Percentiles rank a stretch among this genome's conserved stretches.
Conservation (phyloP, 2,329 filamentous ascomycete genomes). For the Apiospora koreana region DNA sequence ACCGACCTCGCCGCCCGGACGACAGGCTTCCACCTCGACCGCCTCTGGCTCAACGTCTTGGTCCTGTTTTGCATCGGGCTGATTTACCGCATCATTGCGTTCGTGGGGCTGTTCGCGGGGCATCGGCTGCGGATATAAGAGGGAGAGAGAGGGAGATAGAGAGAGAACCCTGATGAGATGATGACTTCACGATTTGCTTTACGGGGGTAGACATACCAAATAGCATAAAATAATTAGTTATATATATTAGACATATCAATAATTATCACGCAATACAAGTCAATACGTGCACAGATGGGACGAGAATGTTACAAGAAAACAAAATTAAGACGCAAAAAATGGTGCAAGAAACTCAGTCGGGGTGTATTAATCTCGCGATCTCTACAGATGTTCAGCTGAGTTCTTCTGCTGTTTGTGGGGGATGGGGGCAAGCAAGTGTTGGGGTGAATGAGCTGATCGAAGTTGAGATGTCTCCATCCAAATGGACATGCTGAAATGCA, state of each 20-base stretch:
- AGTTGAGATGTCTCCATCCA: background rate
- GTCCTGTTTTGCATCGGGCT: conserved; percentile 45
- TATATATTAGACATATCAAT: background rate
- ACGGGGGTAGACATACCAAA: background rate
- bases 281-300: background rate
- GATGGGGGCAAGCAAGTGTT: background rate
- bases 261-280: background rate
- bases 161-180: background rate
- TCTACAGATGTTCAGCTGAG: background rate
- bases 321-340: background rate
- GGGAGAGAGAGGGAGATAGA: no score
- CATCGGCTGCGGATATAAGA: conserved; percentile 32
- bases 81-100: conserved; percentile 46
- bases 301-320: background rate
- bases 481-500: background rate
- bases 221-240: background rate
- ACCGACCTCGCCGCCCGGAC: conserved; percentile 44
- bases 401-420: background rate
- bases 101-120: conserved; percentile 37
- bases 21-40: conserved; percentile 48
- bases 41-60: conserved; percentile 46
- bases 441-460: background rate
- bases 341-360: no score
- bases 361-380: no score
- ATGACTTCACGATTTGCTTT: background rate